These are phyloP conservation scores for Penicillium herquei DNA, from an alignment of 495 filamentous ascomycete species.

Conservation along the genomic window DNA sequence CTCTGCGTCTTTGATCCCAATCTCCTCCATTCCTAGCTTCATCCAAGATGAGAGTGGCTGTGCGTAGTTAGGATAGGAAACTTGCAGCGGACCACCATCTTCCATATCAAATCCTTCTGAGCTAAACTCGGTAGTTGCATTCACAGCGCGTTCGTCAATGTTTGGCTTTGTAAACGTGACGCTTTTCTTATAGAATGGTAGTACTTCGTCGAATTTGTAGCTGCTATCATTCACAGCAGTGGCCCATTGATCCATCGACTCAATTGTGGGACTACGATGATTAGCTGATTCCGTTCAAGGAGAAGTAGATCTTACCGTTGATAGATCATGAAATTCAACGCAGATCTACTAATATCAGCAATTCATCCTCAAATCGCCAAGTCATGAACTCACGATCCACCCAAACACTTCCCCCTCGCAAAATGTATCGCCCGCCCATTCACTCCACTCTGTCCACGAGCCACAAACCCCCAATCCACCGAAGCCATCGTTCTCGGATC, in stretches of 20 bases:
- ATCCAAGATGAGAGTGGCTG: constrained; percentile 44
- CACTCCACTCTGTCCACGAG: constrained; percentile 36
- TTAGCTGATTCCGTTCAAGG: neutral
- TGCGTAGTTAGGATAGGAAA: constrained; percentile 51
- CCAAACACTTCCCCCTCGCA: constrained; percentile 35
- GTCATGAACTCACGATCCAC: constrained; percentile 27
- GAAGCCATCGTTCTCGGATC: constrained; percentile 26
- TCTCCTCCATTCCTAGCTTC: constrained; percentile 30
- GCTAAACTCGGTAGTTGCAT: constrained; percentile 47
- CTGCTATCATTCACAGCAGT: constrained; percentile 52
- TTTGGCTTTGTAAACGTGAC: constrained; percentile 53
- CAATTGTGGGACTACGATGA: constrained; percentile 31
- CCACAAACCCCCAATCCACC: constrained; percentile 52
- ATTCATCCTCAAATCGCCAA: neutral
- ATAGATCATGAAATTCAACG: constrained; percentile 53
- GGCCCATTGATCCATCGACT: constrained; percentile 54
- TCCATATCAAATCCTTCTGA: constrained; percentile 21
- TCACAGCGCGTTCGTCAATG: constrained; percentile 25
- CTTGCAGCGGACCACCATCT: constrained; percentile 44
- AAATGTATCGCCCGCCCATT: constrained; percentile 37
- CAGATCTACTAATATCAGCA: constrained; percentile 23
- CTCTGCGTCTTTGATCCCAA: constrained; percentile 32
- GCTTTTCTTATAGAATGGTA: constrained; percentile 56
- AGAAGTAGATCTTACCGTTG: constrained; percentile 17
- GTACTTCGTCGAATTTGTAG: constrained; percentile 51